A percentile compares a stretch with the other conserved stretches of the same genome.
Conservation (phyloP, 2,329 filamentous ascomycete species). For the Plenodomus biglobosus region DNA sequence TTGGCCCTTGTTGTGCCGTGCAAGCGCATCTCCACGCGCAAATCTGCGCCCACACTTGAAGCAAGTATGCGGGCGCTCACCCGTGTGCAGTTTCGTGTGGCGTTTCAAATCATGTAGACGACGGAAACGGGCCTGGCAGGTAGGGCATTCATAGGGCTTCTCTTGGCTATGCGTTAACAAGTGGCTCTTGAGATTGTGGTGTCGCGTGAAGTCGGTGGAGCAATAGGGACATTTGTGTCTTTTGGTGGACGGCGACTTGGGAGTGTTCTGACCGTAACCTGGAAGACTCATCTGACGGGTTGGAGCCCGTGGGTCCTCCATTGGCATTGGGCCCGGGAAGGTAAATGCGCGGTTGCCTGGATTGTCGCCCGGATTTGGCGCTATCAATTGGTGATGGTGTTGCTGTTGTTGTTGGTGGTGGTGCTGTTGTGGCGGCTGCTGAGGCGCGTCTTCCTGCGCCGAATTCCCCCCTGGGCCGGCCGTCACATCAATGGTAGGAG, state of each 20-base stretch:
- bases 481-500: conserved; percentile 54
- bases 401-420: conserved; percentile 26
- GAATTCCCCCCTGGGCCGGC: conserved; percentile 50
- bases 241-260: conserved; percentile 74
- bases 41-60: conserved; percentile 94
- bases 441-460: conserved; percentile 43
- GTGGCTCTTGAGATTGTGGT: conserved; percentile 97
- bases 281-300: conserved; percentile 62
- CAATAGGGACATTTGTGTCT: conserved; percentile 98
- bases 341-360: conserved; percentile 60
- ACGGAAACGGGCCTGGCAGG: conserved; percentile 90
- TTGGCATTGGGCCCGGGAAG: conserved; percentile 61
- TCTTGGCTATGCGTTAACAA: conserved; percentile 97
- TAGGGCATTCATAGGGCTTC: conserved; percentile 92
- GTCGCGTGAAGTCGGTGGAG: conserved; percentile 92
- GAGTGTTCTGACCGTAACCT: conserved; percentile 58
- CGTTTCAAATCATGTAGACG: conserved; percentile 93
- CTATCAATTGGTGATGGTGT: conserved; percentile 39
- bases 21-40: conserved; percentile 90
- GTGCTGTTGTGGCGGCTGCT: conserved; percentile 35
- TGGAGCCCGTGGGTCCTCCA: conserved; percentile 53
- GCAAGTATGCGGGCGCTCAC: conserved; percentile 92
- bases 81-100: conserved; percentile 94
- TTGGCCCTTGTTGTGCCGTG: conserved; percentile 91
- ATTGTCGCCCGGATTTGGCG: conserved; percentile 39